Base-by-base conservation (phyloP, 2,329 filamentous ascomycete genomes). In the Cucurbitaria berberidis region DNA sequence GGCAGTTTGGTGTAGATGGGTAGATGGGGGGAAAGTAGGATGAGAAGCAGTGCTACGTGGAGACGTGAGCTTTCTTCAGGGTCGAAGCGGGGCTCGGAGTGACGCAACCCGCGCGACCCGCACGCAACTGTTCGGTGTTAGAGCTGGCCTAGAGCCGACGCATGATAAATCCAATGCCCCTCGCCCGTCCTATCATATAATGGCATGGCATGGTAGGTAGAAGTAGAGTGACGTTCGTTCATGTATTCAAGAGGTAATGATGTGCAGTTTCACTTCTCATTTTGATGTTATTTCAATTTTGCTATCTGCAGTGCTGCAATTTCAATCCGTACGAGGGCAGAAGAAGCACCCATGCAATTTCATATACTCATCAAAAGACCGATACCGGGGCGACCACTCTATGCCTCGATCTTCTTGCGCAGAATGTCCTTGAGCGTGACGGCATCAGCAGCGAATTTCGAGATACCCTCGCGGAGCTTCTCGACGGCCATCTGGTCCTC, bases 391-490 rank as follows among this genome's bases (percentile, higher is more conserved):
- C 51, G 32, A 16, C 10, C 50, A 49, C 39, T 66, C 59, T 75
- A 77, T 48, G 68, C 64, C 66, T 76, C 58, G 69, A 98, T 84
- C 90, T 97, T 98, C 80, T 86, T 79, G 84, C 89, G 89, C 74
- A 99, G 84, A 73, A 96, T 93, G 62, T 86, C 85, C 89, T 98
- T 98, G 70, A 99, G 88, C 55, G 91, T 96, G 65, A 93, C 82
- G 66, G 95, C 93, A 74, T 99, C 95, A 68, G 95, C 95, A 54
- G 95, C 93, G 74, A 99, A 99, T 84, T 97, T 97, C 85, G 91
- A 96, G 84, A 99, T 99, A 81, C 95, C 95, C 82, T 99, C 95
- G 59, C 93, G 90, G 70, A 99, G 88, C 89, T 99, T 99, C 89
- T 98, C 93, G 66, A 96, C 91, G 61, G 91, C 95, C 95, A 99